Percentiles rank a stretch among this genome's conserved stretches.
Evolutionary conservation across 352 stramenopile genomes (phyloP).

Genomic region (Paralagenidium karlingii): DNA sequence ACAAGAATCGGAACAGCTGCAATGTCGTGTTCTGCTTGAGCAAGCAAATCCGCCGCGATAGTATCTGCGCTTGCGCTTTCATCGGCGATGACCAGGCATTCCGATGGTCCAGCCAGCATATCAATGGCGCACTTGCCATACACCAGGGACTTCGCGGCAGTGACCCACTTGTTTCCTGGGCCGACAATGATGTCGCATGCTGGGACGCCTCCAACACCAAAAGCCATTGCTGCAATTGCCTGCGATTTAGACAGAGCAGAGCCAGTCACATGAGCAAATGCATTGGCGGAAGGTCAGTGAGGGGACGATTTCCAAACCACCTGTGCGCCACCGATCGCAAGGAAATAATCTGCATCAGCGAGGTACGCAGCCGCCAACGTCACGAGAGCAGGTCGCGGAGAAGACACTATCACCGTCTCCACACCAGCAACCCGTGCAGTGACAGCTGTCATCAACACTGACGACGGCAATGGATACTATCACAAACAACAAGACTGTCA

Average conservation of each 20-base stretch:
- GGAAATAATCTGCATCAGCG: constrained; percentile 83
- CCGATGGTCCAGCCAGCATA: constrained; percentile 97
- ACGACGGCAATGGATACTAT: constrained; percentile 94
- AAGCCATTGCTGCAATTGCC: constrained; percentile 94
- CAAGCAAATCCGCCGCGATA: constrained; percentile 66
- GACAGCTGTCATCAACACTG: constrained; percentile 96
- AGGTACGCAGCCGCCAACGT: constrained; percentile 93
- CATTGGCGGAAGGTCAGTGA: constrained; percentile 1
- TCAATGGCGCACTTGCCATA: constrained; percentile 97
- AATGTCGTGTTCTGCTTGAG: constrained; percentile 94
- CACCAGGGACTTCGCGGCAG: constrained; percentile 95
- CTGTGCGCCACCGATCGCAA: constrained; percentile 66
- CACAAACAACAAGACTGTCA: constrained; percentile 1
- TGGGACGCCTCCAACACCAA: constrained; percentile 85
- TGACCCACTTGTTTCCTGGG: constrained; percentile 99
- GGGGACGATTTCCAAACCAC: too few species aligned
- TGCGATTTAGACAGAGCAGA: constrained; percentile 23
- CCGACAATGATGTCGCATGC: constrained; percentile 97
- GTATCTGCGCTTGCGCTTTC: constrained; percentile 57
- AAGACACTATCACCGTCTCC: constrained; percentile 90
- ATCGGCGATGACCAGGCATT: constrained; percentile 97
- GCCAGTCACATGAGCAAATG: constrained; percentile 43
- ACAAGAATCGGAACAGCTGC: constrained; percentile 95
- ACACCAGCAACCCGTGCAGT: constrained; percentile 92
- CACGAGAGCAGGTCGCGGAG: constrained; percentile 82